A percentile compares a stretch with the other conserved stretches of the same genome.
Conservation (phyloP, 768 basidiomycete genomes). For the Hypholoma sublateritium region DNA sequence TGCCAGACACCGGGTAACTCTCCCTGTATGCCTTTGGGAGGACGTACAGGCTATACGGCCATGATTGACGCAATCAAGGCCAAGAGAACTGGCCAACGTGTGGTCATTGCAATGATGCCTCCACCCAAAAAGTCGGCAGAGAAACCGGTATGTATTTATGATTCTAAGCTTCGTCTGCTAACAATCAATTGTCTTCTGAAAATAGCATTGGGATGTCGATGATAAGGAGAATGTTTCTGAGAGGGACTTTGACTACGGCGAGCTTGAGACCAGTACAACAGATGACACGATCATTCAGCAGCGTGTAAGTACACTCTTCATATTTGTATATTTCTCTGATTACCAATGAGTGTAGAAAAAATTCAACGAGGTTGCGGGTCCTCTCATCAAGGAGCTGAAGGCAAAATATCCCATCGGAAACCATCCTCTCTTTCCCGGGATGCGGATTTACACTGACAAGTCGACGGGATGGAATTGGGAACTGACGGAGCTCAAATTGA, state of each 20-base stretch:
- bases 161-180: not conserved
- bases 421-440: not conserved
- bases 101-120: slow-evolving; percentile 4
- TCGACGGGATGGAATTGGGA: not conserved
- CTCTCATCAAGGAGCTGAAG: not conserved
- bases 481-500: not conserved
- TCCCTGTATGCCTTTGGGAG: not conserved
- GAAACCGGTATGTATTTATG: slow-evolving; percentile 1
- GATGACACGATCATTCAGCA: not conserved
- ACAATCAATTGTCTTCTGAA: not conserved
- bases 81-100: not conserved
- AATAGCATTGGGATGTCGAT: slow-evolving; percentile 1
- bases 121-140: slow-evolving; percentile 7
- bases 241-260: not conserved
- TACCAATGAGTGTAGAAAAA: not conserved
- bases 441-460: not conserved
- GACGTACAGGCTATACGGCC: not conserved
- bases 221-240: not conserved
- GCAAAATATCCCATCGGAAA: not conserved
- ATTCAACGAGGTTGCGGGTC: not conserved
- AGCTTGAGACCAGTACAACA: not conserved
- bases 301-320: not conserved
- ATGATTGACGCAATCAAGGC: slow-evolving; percentile 3
- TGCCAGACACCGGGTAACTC: slow-evolving; percentile 2
- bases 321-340: not conserved